Evolutionary conservation across 2,329 filamentous ascomycete species (phyloP).

Genomic region (Neonectria sp.): DNA sequence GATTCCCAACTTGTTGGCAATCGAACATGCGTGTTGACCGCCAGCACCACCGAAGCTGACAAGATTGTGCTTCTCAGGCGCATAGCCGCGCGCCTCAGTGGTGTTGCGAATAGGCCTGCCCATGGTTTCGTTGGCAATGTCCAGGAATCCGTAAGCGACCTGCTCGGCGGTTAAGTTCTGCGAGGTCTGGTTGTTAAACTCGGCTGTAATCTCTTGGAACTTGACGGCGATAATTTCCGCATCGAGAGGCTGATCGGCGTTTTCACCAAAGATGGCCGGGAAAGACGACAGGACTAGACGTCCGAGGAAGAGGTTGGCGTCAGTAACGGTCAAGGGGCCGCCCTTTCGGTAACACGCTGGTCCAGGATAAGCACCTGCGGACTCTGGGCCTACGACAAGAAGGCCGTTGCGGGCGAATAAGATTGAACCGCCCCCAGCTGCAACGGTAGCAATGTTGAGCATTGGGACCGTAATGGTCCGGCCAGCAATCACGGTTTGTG

Average conservation of each 20-base stretch:
- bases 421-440: slow-evolving; percentile 63
- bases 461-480: slow-evolving; percentile 80
- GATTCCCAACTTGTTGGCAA: slow-evolving; percentile 59
- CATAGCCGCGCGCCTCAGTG: slow-evolving; percentile 69
- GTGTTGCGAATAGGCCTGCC: slow-evolving; percentile 81
- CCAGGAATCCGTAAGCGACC: slow-evolving; percentile 79
- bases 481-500: slow-evolving; percentile 78
- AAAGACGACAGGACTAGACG: slow-evolving; percentile 72
- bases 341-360: slow-evolving; percentile 80
- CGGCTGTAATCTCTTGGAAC: slow-evolving; percentile 57
- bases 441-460: slow-evolving; percentile 81
- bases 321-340: slow-evolving; percentile 80
- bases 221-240: slow-evolving; percentile 53
- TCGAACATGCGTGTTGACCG: slow-evolving; percentile 69
- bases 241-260: slow-evolving; percentile 70
- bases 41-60: slow-evolving; percentile 78
- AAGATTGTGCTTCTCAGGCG: slow-evolving; percentile 50
- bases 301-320: slow-evolving; percentile 79
- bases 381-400: slow-evolving; percentile 79
- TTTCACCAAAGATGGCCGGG: slow-evolving; percentile 79
- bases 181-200: slow-evolving; percentile 56
- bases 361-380: slow-evolving; percentile 79
- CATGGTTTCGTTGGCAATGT: slow-evolving; percentile 84
- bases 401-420: slow-evolving; percentile 79
- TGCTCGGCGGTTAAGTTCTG: slow-evolving; percentile 52